phyloP scores from a whole-genome alignment of 352 stramenopile species.

The Pythium guiyangense region DNA sequence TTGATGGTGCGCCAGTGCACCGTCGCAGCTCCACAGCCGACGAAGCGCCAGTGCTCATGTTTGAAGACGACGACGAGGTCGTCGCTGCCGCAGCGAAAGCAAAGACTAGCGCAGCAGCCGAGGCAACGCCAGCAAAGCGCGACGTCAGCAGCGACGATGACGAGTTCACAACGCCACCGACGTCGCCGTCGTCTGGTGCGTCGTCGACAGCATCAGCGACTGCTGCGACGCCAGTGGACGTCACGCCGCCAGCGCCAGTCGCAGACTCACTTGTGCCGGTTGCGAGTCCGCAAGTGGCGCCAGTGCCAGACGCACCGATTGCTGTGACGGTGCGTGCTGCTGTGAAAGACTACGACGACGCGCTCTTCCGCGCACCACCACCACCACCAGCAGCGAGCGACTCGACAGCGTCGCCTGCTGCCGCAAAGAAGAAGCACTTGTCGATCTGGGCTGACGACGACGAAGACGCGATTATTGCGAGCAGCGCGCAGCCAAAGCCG shows the following conservation, averaged over 20 bases:
- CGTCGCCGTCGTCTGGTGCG: constrained; percentile 11
- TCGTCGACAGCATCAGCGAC: neutral
- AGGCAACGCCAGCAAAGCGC: constrained; percentile 25
- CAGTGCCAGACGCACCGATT: too few relatives aligned
- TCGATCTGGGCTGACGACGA: constrained; percentile 13
- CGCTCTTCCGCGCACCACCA: neutral
- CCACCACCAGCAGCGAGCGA: constrained; percentile 1
- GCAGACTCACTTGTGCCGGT: neutral
- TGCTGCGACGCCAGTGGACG: too few relatives aligned
- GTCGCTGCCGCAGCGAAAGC: too few relatives aligned
- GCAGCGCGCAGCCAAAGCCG: neutral
- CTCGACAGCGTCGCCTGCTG: neutral
- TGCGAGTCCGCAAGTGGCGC: too few relatives aligned
- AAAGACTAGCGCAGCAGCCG: too few relatives aligned
- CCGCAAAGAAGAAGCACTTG: constrained; percentile 4
- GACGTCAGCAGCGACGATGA: constrained; percentile 11
- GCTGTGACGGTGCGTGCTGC: neutral
- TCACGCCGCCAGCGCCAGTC: too few relatives aligned
- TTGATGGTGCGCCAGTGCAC: too few relatives aligned
- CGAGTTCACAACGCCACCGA: constrained; percentile 10
- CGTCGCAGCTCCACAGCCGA: too few relatives aligned
- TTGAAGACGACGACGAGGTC: too few relatives aligned
- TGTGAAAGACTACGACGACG: constrained; percentile 9
- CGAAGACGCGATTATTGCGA: constrained; percentile 8
- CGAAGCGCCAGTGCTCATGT: too few relatives aligned